A percentile compares a stretch with the other conserved stretches of the same genome.
Conservation (phyloP, 1,139 yeast genomes). For the Saccharomycopsis crataegensis region DNA sequence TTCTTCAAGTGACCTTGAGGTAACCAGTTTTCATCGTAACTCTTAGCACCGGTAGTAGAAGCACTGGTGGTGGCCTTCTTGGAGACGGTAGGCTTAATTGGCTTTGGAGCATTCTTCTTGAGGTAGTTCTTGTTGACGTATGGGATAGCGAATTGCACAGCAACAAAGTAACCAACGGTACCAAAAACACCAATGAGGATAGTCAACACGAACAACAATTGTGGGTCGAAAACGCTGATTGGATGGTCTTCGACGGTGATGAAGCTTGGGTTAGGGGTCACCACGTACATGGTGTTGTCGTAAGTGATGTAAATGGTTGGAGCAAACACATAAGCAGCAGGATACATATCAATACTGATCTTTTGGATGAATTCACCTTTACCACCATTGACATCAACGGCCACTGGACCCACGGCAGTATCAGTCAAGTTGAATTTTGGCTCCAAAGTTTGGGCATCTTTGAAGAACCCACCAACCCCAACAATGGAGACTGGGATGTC, state of each 20-base stretch:
- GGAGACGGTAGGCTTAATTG: slow-evolving; percentile 16
- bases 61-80: slow-evolving; percentile 27
- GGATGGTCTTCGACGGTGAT: slow-evolving; percentile 56
- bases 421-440: slow-evolving; percentile 56
- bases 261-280: slow-evolving; percentile 53
- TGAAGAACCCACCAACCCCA: slow-evolving; percentile 70
- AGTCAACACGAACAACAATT: slow-evolving; percentile 55
- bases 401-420: slow-evolving; percentile 56
- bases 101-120: slow-evolving; percentile 25
- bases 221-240: slow-evolving; percentile 66
- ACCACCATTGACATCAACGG: slow-evolving; percentile 41
- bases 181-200: slow-evolving; percentile 46
- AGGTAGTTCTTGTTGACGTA: slow-evolving; percentile 33
- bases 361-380: slow-evolving; percentile 44
- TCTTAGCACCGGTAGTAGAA: slow-evolving; percentile 25
- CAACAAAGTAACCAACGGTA: slow-evolving; percentile 42
- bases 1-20: slow-evolving; percentile 41
- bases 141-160: slow-evolving; percentile 38
- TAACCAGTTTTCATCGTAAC: slow-evolving; percentile 49
- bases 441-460: slow-evolving; percentile 47
- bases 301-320: slow-evolving; percentile 53
- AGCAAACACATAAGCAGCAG: slow-evolving; percentile 51
- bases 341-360: slow-evolving; percentile 47
- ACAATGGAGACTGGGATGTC: slow-evolving; percentile 46
- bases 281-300: slow-evolving; percentile 45